Conservation (phyloP, 2,329 filamentous ascomycete genomes). For the Karstenula rhodostoma region DNA sequence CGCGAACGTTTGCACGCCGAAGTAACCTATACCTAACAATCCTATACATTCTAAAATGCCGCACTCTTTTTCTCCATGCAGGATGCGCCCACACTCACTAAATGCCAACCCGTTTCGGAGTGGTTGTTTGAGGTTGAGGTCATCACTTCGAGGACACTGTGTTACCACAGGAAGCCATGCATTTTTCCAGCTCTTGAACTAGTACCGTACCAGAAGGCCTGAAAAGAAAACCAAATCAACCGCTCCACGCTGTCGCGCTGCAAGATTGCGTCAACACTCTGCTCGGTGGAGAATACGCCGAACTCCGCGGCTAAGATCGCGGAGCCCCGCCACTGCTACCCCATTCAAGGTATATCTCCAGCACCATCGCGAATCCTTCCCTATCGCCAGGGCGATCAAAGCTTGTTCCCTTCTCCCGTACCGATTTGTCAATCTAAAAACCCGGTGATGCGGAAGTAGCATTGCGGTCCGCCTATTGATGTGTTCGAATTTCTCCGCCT, state of each 20-base stretch:
- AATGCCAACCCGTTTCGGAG: no score
- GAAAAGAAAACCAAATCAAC: neutral
- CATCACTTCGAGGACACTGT: no score
- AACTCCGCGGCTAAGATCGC: slow-evolving; percentile 5
- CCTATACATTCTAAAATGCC: no score
- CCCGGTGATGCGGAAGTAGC: neutral
- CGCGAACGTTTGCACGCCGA: no score
- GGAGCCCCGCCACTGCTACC: slow-evolving; percentile 1
- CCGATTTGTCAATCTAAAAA: neutral
- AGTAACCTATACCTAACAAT: no score
- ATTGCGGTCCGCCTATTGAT: neutral
- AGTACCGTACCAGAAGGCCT: neutral
- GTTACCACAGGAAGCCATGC: no score
- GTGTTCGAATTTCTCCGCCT: neutral
- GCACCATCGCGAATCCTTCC: neutral
- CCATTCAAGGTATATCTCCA: neutral
- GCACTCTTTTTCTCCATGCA: no score
- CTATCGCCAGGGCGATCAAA: neutral
- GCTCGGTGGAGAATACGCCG: neutral
- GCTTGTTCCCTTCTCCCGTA: neutral
- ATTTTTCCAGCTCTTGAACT: no score
- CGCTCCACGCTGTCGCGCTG: neutral
- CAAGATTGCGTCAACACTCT: neutral
- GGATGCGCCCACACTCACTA: no score
- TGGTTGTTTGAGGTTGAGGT: no score